Base-by-base conservation (phyloP, 257 asterid genomes). In the Nicotiana tabacum region DNA sequence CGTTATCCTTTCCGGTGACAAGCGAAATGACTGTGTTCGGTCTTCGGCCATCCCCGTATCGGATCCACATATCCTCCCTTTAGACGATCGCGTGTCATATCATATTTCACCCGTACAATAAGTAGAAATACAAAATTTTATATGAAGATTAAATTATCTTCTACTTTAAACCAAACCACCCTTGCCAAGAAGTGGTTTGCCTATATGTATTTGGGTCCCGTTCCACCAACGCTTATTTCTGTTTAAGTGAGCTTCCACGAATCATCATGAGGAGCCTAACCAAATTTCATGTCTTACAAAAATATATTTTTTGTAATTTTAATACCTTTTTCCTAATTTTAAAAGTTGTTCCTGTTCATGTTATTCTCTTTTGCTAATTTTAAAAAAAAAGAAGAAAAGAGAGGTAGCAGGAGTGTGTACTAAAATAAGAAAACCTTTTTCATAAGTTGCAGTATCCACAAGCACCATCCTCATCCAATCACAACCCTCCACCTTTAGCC, bases 401-500 rank as follows among this genome's bases (percentile, higher is more conserved):
- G 46, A 55, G 46, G 80, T 27, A 15, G 65, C 16, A 29, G 16
- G 16, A 74, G 80, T 7, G 62, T 24, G 29, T 0, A 2, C 48
- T 81, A 70, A 32, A 72, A 74, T 81, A 86, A 86, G 86, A 88
- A 81, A 84, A 84, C 83, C 83, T 79, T 90, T 90, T 88, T 61
- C 78, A 57, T 80, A n/a, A 89, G 88, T 77, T 87, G 93, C 89
- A 90, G 95, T 83, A 92, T 92, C 95, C 93, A 88, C 90, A 88
- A 88, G 83, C 91, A 88, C 94, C 93, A 88, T 85, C 21, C 43
- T 91, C 84, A 88, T 83, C 98, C 98, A 95, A 95, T 95, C 96
- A 93, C 72, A 87, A 3, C 83, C 81, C 88, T 86, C 94, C 97
- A 91, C 91, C 78, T 88, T 74, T 2, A 48, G 21, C 13, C 77